Conservation (phyloP, 2,329 filamentous ascomycete genomes). For the Phialophora tarda region DNA sequence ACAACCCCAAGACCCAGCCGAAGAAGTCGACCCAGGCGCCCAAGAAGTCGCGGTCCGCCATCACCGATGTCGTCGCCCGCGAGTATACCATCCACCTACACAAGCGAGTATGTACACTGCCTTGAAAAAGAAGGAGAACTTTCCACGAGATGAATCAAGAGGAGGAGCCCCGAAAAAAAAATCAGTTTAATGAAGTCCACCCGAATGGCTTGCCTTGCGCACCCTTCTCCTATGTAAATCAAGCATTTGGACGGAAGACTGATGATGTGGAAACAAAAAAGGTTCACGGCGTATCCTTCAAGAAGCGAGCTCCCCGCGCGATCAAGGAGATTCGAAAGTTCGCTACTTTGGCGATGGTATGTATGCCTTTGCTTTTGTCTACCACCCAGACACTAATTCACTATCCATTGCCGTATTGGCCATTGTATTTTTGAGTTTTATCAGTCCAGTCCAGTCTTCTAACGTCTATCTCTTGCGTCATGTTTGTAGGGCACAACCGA, state of each 20-base stretch:
- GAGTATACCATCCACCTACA: conserved; percentile 99
- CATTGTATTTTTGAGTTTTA: not conserved
- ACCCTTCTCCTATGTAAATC: conserved; percentile 5
- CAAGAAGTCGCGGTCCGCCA: conserved; percentile 87
- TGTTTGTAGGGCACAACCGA: conserved; percentile 81
- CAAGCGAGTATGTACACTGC: conserved; percentile 81
- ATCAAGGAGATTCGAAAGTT: conserved; percentile 99
- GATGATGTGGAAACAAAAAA: conserved; percentile 59
- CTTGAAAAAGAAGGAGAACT: not conserved
- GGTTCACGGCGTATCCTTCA: conserved; percentile 98
- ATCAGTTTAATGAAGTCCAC: conserved; percentile 76
- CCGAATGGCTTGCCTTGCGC: conserved; percentile 52
- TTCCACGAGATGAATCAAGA: conserved; percentile 10
- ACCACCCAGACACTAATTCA: not conserved
- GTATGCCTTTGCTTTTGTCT: conserved; percentile 45
- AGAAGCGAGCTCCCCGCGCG: conserved; percentile 97
- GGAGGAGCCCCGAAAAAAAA: conserved; percentile 43
- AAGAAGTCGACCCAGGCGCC: conserved; percentile 70
- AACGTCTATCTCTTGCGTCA: not conserved
- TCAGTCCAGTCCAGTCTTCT: not conserved
- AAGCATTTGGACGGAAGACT: conserved; percentile 70
- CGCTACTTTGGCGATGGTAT: conserved; percentile 93
- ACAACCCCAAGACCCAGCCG: conserved; percentile 52
- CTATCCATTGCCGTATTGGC: not conserved
- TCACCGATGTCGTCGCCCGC: conserved; percentile 97